phyloP scores from a whole-genome alignment of 2,329 filamentous ascomycete species.

The Pseudonectria buxi region DNA sequence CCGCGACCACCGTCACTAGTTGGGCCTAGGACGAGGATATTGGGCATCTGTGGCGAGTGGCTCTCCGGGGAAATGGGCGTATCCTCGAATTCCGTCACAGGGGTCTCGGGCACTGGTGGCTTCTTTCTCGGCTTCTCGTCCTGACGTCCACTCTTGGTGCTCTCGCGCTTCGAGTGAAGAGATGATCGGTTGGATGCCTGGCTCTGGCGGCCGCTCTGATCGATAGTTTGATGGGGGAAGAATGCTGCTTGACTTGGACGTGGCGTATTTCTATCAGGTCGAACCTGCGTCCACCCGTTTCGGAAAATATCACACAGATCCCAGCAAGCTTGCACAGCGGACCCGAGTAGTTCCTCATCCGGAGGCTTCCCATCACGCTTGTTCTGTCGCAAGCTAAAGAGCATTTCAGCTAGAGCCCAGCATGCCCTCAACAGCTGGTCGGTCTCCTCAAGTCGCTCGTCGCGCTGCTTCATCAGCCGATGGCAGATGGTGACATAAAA shows the following conservation, averaged over 20 bases:
- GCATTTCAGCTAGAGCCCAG: constrained; percentile 86
- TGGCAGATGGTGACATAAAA: constrained; percentile 94
- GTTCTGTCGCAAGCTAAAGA: constrained; percentile 84
- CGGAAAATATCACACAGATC: constrained; percentile 90
- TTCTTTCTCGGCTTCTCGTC: constrained; percentile 45
- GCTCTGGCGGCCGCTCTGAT: constrained; percentile 43
- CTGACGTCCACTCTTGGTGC: constrained; percentile 37
- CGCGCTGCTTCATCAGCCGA: constrained; percentile 90
- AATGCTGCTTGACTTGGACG: constrained; percentile 74
- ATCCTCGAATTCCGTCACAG: constrained; percentile 92
- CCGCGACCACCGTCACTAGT: constrained; percentile 51
- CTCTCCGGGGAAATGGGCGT: constrained; percentile 77
- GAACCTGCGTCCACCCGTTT: constrained; percentile 83
- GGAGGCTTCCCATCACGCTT: constrained; percentile 63
- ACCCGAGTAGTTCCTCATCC: constrained; percentile 79
- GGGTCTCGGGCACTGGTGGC: constrained; percentile 68
- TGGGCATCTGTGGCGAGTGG: constrained; percentile 67
- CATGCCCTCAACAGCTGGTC: constrained; percentile 79
- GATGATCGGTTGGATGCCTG: constrained; percentile 45
- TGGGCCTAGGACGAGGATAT: constrained; percentile 81
- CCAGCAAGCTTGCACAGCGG: constrained; percentile 89
- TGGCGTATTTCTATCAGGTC: constrained; percentile 80
- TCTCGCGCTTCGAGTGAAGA: constrained; percentile 45
- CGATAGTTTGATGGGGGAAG: constrained; percentile 43
- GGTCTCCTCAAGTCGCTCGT: constrained; percentile 70